Evolutionary conservation across 768 basidiomycete genomes (phyloP).

Genomic region (Suillus occidentalis): DNA sequence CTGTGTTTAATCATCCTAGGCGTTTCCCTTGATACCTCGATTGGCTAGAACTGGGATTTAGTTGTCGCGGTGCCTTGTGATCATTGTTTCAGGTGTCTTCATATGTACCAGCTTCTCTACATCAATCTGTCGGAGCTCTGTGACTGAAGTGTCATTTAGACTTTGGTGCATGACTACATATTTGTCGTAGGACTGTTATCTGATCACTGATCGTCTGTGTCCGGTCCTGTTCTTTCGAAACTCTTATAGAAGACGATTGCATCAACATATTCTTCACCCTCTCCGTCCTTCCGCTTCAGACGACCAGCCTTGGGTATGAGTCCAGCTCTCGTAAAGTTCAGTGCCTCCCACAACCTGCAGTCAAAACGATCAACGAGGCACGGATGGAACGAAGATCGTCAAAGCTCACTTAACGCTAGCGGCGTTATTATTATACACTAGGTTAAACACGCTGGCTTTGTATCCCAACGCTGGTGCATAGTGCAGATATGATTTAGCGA

Average conservation of each 20-base stretch:
- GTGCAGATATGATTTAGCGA: slow-evolving; percentile 77
- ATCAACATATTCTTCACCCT: slow-evolving; percentile 85
- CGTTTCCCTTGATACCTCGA: not conserved
- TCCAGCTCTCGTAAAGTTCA: slow-evolving; percentile 80
- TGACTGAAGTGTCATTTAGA: not conserved
- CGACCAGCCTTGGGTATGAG: slow-evolving; percentile 76
- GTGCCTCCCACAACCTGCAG: slow-evolving; percentile 75
- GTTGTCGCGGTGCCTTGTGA: not conserved
- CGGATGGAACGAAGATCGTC: not conserved
- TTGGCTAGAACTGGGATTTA: not conserved
- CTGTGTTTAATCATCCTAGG: too few relatives aligned
- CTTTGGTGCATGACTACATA: not conserved
- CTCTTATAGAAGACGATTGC: slow-evolving; percentile 84
- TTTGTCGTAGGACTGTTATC: not conserved
- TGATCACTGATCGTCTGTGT: slow-evolving; percentile 2
- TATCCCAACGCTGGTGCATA: slow-evolving; percentile 82
- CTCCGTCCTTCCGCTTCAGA: slow-evolving; percentile 62
- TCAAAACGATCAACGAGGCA: slow-evolving; percentile 8
- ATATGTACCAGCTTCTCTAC: not conserved
- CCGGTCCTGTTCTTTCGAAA: slow-evolving; percentile 44
- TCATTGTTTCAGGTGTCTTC: not conserved
- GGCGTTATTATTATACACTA: slow-evolving; percentile 83
- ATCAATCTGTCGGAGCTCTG: not conserved
- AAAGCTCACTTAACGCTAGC: slow-evolving; percentile 65
- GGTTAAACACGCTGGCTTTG: slow-evolving; percentile 82